These are phyloP conservation scores for Apiospora kogelbergensis DNA, from an alignment of 2,329 filamentous ascomycete genomes.

Conservation along the genomic window DNA sequence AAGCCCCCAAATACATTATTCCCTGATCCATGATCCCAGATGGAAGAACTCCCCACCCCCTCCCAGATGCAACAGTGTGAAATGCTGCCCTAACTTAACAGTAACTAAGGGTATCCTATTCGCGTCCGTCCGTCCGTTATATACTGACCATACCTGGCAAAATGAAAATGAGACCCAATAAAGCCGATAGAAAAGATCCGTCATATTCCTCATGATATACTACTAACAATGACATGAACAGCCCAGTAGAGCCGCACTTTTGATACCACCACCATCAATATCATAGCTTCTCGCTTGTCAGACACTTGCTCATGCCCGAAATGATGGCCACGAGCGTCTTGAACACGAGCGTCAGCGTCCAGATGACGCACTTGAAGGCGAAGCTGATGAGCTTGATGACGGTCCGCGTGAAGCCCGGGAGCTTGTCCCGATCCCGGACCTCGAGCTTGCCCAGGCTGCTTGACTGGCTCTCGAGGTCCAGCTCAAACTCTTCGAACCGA, in stretches of 20 bases:
- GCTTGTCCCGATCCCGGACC: conserved; percentile 42
- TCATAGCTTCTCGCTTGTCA: conserved; percentile 43
- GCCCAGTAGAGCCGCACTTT: not conserved
- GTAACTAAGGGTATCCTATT: conserved; percentile 4
- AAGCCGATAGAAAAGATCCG: not conserved
- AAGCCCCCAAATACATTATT: not conserved
- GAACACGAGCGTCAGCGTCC: conserved; percentile 55
- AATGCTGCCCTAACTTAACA: not conserved
- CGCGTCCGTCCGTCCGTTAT: not conserved
- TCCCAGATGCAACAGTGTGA: not conserved
- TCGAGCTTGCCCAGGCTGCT: conserved; percentile 44
- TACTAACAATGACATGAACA: not conserved
- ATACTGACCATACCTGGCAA: not conserved
- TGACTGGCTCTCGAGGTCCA: conserved; percentile 64
- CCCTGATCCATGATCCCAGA: not conserved
- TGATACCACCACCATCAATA: not conserved
- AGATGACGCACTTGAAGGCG: conserved; percentile 58
- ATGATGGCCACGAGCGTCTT: conserved; percentile 53
- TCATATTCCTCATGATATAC: not conserved
- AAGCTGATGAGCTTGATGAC: conserved; percentile 52
- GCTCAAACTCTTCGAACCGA: conserved; percentile 57
- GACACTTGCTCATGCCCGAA: conserved; percentile 50
- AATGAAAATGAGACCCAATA: not conserved
- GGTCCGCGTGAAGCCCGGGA: conserved; percentile 49
- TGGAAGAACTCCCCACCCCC: not conserved